phyloP scores from a whole-genome alignment of 192 early-diverging fungal genomes.

The Ramicandelaber brevisporus region DNA sequence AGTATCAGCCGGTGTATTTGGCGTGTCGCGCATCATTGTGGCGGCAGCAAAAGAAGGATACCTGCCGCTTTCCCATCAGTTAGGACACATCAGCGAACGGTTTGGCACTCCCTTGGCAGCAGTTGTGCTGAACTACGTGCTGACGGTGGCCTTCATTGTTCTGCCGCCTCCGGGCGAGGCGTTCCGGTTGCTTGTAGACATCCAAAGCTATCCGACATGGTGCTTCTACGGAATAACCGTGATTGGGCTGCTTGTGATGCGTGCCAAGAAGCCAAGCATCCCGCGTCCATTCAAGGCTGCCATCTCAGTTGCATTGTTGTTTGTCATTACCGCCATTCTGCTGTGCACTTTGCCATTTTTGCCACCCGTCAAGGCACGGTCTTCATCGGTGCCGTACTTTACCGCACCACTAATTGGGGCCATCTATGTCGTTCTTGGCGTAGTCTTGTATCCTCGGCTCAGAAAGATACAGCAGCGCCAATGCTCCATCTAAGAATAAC shows the following conservation, averaged over 20 bases:
- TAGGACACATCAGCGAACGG: conserved; percentile 12
- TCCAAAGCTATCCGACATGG: conserved; percentile 22
- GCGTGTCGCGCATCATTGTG: conserved; percentile 18
- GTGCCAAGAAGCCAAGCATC: conserved; percentile 9
- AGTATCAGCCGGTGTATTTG: conserved; percentile 13
- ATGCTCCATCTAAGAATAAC: too few species aligned
- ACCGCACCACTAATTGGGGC: too few species aligned
- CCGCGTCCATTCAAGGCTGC: conserved; percentile 17
- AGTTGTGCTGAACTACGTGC: conserved; percentile 3
- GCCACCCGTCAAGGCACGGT: too few species aligned
- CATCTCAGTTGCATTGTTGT: too few species aligned
- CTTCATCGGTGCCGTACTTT: too few species aligned
- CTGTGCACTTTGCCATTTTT: conserved; percentile 14
- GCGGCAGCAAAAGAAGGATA: conserved; percentile 24
- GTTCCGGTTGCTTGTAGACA: conserved; percentile 23
- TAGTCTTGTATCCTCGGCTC: too few species aligned
- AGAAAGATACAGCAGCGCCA: too few species aligned
- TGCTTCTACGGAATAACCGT: conserved; percentile 23
- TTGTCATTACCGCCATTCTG: conserved; percentile 4
- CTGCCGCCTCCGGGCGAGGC: conserved; percentile 18
- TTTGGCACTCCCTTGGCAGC: conserved; percentile 12
- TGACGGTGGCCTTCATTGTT: conserved; percentile 13
- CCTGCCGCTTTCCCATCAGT: conserved; percentile 10
- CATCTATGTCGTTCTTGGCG: too few species aligned
- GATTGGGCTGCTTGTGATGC: conserved; percentile 21